Evolutionary conservation across 495 filamentous ascomycete genomes (phyloP), one percentile per base, ranked within the genome.

Genomic region (Penicillium ochrochloron): DNA sequence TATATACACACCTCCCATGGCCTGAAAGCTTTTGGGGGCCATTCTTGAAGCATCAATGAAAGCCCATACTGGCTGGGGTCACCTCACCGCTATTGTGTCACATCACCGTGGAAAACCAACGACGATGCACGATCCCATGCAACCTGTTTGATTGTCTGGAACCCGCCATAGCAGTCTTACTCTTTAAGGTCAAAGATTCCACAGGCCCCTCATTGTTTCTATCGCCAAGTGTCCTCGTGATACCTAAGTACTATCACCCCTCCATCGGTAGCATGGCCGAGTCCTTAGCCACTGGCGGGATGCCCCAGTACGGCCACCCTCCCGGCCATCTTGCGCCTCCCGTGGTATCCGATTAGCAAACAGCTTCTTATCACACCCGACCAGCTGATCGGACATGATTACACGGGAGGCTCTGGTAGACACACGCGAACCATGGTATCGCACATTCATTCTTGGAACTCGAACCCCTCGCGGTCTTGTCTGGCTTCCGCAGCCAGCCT

Each of bases 261-360:
- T 39, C 19, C 46, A 52, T 37, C 59, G 59, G 59, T 9, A 60
- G 46, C 46, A 39, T 41, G 44, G 59, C 59, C 59, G 59, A 60
- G 19, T 53, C 48, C 12, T 19, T 14, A 15, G 11, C n/a, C 23
- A 19, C 39, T 46, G 48, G 46, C 62, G 8, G 37, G n/a, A 41
- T 33, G 35, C 53, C 48, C 53, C 55, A 55, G 54, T 19, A 37
- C 66, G 66, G 66, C 50, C 41, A 33, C 56, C 62, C 62, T 65
- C 42, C 66, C 63, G 66, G 56, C 41, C 62, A 63, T 46, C 42
- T 42, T 9, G 29, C 31, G 11, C 42, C 44, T 25, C 9, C 42
- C 10, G 17, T 19, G 37, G 19, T 31, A 56, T 12, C 57, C 52
- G 44, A 35, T 58, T 34, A 56, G 55, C 50, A 59, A 60, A 27